Evolutionary conservation across 1,284 basidiomycete species (phyloP).

Genomic region (Thecaphora frezii): DNA sequence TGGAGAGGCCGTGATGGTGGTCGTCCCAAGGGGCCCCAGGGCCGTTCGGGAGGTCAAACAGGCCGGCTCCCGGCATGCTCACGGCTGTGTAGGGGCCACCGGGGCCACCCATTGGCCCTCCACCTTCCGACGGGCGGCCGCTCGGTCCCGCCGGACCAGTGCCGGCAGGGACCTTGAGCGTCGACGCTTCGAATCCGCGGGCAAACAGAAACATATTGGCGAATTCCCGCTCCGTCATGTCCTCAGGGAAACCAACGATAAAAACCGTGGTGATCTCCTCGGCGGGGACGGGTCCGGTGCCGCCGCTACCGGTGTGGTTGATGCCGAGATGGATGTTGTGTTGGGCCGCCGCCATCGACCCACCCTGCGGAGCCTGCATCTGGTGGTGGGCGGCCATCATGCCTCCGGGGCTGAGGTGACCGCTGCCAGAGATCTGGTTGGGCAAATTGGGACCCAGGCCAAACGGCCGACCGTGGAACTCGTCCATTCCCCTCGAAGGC

Average conservation of each 20-base stretch:
- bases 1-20: slow-evolving; percentile 23
- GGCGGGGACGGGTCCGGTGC: slow-evolving; percentile 6
- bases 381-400: slow-evolving; percentile 49
- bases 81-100: slow-evolving; percentile 49
- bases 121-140: slow-evolving; percentile 19
- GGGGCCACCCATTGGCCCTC: slow-evolving; percentile 19
- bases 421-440: slow-evolving; percentile 15
- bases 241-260: slow-evolving; percentile 97
- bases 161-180: slow-evolving; percentile 91
- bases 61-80: slow-evolving; percentile 39
- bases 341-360: slow-evolving; percentile 30
- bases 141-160: slow-evolving; percentile 62
- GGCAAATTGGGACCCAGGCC: slow-evolving; percentile 16
- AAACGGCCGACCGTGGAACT: slow-evolving; percentile 17
- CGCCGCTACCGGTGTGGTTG: slow-evolving; percentile 11
- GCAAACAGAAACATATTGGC: slow-evolving; percentile 99
- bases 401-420: slow-evolving; percentile 47
- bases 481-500: slow-evolving; percentile 11
- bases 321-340: slow-evolving; percentile 19
- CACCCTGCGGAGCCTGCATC: slow-evolving; percentile 32
- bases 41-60: slow-evolving; percentile 22
- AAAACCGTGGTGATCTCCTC: slow-evolving; percentile 98
- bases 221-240: slow-evolving; percentile 98
- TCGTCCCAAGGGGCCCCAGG: slow-evolving; percentile 30
- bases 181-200: slow-evolving; percentile 92